Base-by-base conservation (phyloP, 208 protist species). In the Angomonas desouzai region DNA sequence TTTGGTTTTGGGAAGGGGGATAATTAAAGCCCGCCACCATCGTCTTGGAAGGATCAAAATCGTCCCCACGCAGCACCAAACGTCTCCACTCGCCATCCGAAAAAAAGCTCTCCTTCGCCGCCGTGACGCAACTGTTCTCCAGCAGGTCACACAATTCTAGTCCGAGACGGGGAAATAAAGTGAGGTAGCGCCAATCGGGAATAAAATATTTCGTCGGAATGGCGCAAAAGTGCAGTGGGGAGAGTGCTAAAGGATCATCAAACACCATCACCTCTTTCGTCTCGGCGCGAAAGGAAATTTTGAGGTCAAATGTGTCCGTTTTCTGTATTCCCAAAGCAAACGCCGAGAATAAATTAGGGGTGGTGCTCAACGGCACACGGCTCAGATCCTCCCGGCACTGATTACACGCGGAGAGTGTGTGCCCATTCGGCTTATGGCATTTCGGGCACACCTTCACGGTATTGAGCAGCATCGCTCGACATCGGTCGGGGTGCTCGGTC, bases 1-100 rank as follows among this genome's bases (percentile, higher is more conserved):
- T 75, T 48, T 93, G 87, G 51, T 89, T 88, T 60, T 93, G 87
- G 25, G 83, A 91, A 0, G 87, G 83, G 1, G 87, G 83, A 66
- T 68, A 90, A 70, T 91, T 93, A 72, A 85, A 91, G 20, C 87
- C 83, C 29, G 56, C 43, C 4, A 64, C 23, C 55, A 87, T 70
- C 53, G 77, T 64, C 49, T 53, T 27, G 7, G 55, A 22, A 9
- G 25, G 33, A 25, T 23, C 40, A 11, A 47, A 9, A 18, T 29
- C 25, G 20, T 68, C 58, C 7, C 25, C 33, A 40, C n/a, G n/a
- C n/a, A 76, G 45, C 23, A 77, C 62, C 22, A 62, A 59, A 10
- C 13, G 9, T 1, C 55, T 16, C 70, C 70, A 73, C 48, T 18
- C 55, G 2, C 13, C 13, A 48, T 74, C 63, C 22, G 36, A 23